Base-by-base conservation (phyloP, 768 basidiomycete genomes). In the Termitomyces sp. region DNA sequence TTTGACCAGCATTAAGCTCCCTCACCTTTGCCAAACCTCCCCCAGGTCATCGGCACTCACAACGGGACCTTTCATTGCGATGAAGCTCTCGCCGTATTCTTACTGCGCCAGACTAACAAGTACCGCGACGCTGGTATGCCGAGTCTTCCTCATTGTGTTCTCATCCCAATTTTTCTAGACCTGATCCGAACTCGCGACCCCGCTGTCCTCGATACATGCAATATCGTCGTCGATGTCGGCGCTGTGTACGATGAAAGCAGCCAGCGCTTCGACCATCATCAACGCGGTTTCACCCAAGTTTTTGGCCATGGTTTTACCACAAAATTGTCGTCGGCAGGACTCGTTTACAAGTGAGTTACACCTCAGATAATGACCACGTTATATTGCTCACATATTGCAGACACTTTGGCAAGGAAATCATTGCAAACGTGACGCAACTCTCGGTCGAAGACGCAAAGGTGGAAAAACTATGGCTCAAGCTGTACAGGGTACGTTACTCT, bases 1-100 rank as follows among this genome's bases (percentile, higher is more conserved):
- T 66, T 52, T 22, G 39, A 50, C 36, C 46, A 51, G 28, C 35
- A 33, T 54, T 22, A n/a, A 53, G 24, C 35, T 33, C 54, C 45
- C 35, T 28, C 32, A 33, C n/a, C 28, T 11, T 45, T 38, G 28
- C 59, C 48, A 51, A 62, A 59, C 51, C n/a, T 33, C 46, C 33
- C 62, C 15, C 62, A 94, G 91, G 75, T 86, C 44, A 96, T 98
- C 68, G 95, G 95, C 38, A 97, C 96, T 1, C 95, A 98, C 74
- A 93, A 90, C 61, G 96, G 96, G 18, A 94, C 94, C 0, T 98
- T 98, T 72, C 96, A 99, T 69, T 96, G 94, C 73, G 96, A 99
- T 68, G 96, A 99, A 76, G 94, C 95, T 0, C 83, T 98, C 36
- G 97, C 96, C 0, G 91, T 96, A 18, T 95, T 89, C 73, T 81